Percentiles rank a stretch among this genome's conserved stretches.
Evolutionary conservation across 2,329 filamentous ascomycete genomes (phyloP).

Genomic region (Ophiocordyceps camponoti-floridani): DNA sequence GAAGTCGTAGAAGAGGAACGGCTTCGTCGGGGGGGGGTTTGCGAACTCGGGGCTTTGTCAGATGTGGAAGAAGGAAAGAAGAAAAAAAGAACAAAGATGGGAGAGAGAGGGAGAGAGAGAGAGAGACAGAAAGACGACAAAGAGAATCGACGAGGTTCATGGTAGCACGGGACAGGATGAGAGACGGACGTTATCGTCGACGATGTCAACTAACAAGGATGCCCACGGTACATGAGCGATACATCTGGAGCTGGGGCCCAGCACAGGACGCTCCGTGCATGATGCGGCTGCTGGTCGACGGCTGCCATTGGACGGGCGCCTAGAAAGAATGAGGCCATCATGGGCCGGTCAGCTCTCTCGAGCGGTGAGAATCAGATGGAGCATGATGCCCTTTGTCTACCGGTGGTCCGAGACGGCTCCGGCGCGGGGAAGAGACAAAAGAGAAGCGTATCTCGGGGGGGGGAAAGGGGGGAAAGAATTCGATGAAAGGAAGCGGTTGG

Average conservation of each 20-base stretch:
- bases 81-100: no score
- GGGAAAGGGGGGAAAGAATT: neutral
- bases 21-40: constrained; percentile 1
- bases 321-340: neutral
- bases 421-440: neutral
- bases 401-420: neutral
- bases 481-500: neutral
- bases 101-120: no score
- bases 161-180: neutral
- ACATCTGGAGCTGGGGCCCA: neutral
- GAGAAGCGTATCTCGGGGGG: neutral
- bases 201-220: neutral
- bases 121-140: no score
- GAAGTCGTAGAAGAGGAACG: constrained; percentile 1
- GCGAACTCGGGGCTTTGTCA: neutral
- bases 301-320: neutral
- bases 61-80: no score
- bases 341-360: neutral
- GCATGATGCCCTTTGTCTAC: neutral
- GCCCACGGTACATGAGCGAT: neutral
- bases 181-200: neutral
- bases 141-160: no score
- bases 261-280: neutral
- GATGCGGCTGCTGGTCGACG: neutral
- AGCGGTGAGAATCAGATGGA: neutral